Base-by-base conservation (phyloP, 2,329 filamentous ascomycete species). In the Colletotrichum tabaci region DNA sequence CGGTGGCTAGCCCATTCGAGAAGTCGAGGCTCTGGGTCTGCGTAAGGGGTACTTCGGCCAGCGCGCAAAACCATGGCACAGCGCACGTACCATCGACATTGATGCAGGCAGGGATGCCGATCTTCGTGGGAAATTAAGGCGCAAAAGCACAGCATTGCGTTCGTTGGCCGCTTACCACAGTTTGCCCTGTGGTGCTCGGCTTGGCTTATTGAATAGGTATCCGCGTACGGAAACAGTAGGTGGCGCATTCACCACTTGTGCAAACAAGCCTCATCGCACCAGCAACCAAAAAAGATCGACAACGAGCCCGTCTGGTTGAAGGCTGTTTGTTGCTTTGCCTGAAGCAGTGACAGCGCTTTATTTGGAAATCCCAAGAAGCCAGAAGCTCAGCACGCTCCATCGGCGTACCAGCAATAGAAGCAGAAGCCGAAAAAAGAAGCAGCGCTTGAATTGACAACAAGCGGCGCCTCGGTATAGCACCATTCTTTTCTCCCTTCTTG, bases 41-140 rank as follows among this genome's bases (percentile, higher is more conserved):
- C 9, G 70, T 72, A 56, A 3, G 8, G 2, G 8, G 9, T 13
- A 72, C 70, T 12, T 42, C 2, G 3, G 4, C 30, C 4, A 2
- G 8, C 3, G 0, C 3, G 38, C 2, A 4, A 18, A 10, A 1
- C n/a, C 26, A 3, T 8, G 6, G 10, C 1, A 4, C 6, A 0
- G 18, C 16, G 1, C 7, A 18, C 13, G 53, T 71, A 66, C 42
- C 13, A 1, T 35, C 5, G 1, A 64, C 66, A 23, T 42, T 6
- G 6, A 5, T n/a, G 16, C 15, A 2, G 35, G n/a, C 69, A 64
- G 61, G 66, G 67, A 42, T 61, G 50, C 66, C 42, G 61, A 61
- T 66, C 55, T 57, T 40, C n/a, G 15, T 46, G 70, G 70, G 70
- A 72, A 72, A 72, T 72, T 72, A 72, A 71, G 70, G 70, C 70